These are phyloP conservation scores for Blastocystis sp. DNA, from an alignment of 352 stramenopile species.

Conservation along the genomic window DNA sequence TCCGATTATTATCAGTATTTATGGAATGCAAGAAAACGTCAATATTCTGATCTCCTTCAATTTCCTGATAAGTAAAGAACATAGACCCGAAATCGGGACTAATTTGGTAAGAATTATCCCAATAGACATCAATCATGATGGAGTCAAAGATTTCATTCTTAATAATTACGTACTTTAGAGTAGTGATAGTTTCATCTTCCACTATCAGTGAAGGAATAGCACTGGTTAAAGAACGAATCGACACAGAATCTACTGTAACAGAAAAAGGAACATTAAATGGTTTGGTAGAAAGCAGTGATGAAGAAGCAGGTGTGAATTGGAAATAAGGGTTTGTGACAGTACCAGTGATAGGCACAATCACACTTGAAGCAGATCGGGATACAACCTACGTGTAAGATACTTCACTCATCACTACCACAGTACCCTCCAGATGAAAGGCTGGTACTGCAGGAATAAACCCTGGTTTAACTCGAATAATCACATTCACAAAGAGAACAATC, in stretches of 20 bases:
- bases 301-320: neutral
- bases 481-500: neutral
- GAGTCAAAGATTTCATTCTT: slow-evolving; percentile 41
- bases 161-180: neutral
- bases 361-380: neutral
- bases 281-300: neutral
- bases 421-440: neutral
- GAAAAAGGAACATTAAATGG: slow-evolving; percentile 1
- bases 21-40: neutral
- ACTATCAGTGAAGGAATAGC: neutral
- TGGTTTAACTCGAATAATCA: neutral
- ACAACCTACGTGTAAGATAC: neutral
- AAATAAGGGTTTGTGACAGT: slow-evolving; percentile 4
- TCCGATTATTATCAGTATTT: neutral
- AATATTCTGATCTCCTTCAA: neutral
- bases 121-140: neutral
- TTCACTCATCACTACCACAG: neutral
- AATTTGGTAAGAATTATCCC: slow-evolving; percentile 50
- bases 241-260: neutral
- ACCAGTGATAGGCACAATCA: slow-evolving; percentile 3
- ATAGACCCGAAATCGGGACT: slow-evolving; percentile 40
- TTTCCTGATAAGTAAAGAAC: neutral
- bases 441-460: neutral
- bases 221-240: neutral
- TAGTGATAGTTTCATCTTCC: neutral